Base-by-base conservation (phyloP, 495 filamentous ascomycete genomes). In the Wilcoxina mikolae region DNA sequence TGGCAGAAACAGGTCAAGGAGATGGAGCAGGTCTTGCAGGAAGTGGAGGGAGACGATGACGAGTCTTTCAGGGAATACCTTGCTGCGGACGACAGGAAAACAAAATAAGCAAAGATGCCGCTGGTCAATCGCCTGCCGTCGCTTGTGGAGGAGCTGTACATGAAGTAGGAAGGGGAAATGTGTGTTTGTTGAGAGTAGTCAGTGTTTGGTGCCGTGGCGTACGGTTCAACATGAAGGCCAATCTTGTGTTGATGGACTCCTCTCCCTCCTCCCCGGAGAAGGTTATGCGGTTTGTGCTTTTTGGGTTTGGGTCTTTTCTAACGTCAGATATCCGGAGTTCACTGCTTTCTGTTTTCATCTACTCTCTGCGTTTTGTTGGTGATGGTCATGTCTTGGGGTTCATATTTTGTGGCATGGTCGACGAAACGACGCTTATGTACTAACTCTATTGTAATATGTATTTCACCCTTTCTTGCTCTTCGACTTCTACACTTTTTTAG, bases 11-110 rank as follows among this genome's bases (percentile, higher is more conserved):
- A 95, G 71, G 74, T 74, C 35, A 75, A 78, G 64, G 87, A 90
- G 71, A 93, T 93, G 83, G 90, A 95, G 72, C 74, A 75, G 57
- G 79, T 90, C 39, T 76, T 89, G 55, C 76, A 82, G 68, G 78
- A 82, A 57, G 85, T 95, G 1, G 90, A 96, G 69, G 90, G 90
- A 29, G 78, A 80, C 24, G 90, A 96, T 15, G n/a, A n/a, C n/a
- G n/a, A 41, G 10, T 2, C 35, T 4, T 65, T 57, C 46, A 58
- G 63, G 20, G 63, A 65, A 48, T 66, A 66, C 50, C 62, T 54
- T 4, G 47, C 44, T 5, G 11, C 17, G n/a, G 58, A 57, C 20
- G 25, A 51, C 7, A 55, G 60, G 51, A 65, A 64, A 41, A 54
- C 51, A n/a, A n/a, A n/a, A n/a, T 4, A 63, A 62, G 54, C 53